Base-by-base conservation (phyloP, 768 basidiomycete genomes). In the Terana coerulea region DNA sequence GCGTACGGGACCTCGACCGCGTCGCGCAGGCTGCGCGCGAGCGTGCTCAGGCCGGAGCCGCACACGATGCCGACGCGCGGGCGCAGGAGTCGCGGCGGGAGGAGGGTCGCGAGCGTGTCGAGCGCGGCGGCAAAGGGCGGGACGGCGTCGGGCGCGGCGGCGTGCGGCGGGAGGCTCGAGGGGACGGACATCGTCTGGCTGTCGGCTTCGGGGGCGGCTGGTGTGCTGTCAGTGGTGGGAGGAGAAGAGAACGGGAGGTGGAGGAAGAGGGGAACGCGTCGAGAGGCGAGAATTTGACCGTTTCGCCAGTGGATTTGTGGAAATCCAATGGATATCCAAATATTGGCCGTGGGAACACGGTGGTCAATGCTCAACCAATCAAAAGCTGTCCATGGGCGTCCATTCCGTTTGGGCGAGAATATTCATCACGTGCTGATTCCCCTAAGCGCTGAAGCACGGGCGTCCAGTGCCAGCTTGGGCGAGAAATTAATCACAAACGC, bases 1-100 rank as follows among this genome's bases (percentile, higher is more conserved):
- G 74, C 72, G 62, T 95, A 95, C 0, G 81, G 78, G 44, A 95
- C 72, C 45, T 76, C 69, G 0, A 81, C 73, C 2, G 73, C 69
- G 48, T 86, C 76, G 25, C 75, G 75, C 47, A 91, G 67, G 30
- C 70, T 77, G 10, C 77, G 74, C 0, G 79, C 88, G 24, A 95
- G 75, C 0, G 88, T 89, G 60, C 82, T 83, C 45, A 95, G 72
- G 3, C 93, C 92, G 1, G 87, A 89, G 51, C 93, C 92, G 64
- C 91, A 94, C 24, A 95, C 83, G 59, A 95, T 90, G 17, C 86
- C 92, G 15, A 92, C 78, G 29, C 72, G 73, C 9, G 91, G 91
- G n/a, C 51, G 62, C 24, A 67, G 72, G 8, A 86, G 75, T 11
- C 61, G 60, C 15, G 50, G 41, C 1, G 72, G 72, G 15, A 74